These are phyloP conservation scores for Pleurotus tuoliensis DNA, from an alignment of 768 basidiomycete genomes.

Conservation along the genomic window DNA sequence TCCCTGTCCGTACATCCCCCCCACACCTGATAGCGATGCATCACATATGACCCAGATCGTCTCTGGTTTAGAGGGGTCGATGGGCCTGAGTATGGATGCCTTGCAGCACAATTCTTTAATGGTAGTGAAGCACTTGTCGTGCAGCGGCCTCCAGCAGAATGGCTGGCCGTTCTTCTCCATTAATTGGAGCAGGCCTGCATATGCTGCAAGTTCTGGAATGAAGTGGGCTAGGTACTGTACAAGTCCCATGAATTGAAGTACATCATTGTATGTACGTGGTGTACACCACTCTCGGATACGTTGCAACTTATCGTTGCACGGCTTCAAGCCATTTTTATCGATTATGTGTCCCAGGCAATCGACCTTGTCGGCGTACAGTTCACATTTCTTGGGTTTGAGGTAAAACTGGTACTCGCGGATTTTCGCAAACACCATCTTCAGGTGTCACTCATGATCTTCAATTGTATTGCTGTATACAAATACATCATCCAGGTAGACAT, in stretches of 20 bases:
- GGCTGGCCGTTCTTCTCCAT: no score
- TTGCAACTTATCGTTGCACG: constrained; percentile 26
- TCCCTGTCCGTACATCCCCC: constrained; percentile 21
- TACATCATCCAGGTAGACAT: constrained; percentile 39
- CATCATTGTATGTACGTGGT: constrained; percentile 19
- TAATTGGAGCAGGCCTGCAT: no score
- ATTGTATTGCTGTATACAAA: no score
- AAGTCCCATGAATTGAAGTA: constrained; percentile 13
- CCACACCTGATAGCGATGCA: no score
- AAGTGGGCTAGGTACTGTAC: no score
- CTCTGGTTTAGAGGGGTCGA: no score
- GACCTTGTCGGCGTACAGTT: constrained; percentile 19
- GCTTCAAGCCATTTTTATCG: constrained; percentile 25
- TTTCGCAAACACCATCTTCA: background rate
- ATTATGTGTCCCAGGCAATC: constrained; percentile 30
- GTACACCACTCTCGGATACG: constrained; percentile 22
- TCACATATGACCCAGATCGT: no score
- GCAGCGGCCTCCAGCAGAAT: no score
- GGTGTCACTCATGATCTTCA: background rate
- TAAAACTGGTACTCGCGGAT: background rate
- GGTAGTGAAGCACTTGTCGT: no score
- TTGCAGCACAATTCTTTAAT: no score
- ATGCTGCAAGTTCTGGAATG: no score
- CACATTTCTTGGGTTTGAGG: constrained; percentile 22
- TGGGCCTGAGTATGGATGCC: no score